Base-by-base conservation (phyloP, 805 yeast genomes). In the Danielia oregonensis region DNA sequence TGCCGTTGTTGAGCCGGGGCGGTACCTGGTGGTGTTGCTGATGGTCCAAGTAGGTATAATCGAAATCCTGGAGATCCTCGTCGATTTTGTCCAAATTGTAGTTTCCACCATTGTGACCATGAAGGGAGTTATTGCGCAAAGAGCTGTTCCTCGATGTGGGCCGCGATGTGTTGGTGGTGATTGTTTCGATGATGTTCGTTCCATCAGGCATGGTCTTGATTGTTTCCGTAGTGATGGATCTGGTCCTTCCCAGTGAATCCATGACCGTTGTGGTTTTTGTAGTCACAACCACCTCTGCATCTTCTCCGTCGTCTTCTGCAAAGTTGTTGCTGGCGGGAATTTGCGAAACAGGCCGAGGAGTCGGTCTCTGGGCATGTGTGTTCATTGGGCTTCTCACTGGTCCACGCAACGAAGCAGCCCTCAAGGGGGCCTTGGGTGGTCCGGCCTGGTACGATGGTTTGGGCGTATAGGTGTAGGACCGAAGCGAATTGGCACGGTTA, bases 171-270 rank as follows among this genome's bases (percentile, higher is more conserved):
- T 64, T 65, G 37, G 60, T 65, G 9, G 70, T 63, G 13, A 63
- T 65, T 3, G 69, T 66, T 44, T 67, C 72, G 30, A 64, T 61
- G 17, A 67, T 53, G 34, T 63, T 65, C 12, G 69, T 57, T 4
- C 73, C 73, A 40, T 67, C 72, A 6, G 72, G 61, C 42, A 71
- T 50, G 30, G 66, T 63, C 42, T 73, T 67, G 17, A 76, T 62
- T 0, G 78, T 74, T 26, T 72, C 72, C 26, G 70, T 74, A 2
- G 80, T 75, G 27, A 77, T 72, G 3, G 80, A 74, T 36, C 60
- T 66, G 0, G 82, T 76, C 26, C 79, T 63, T 0, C 82, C 82
- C 25, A 56, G 59, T 5, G 62, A 55, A 37, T 74, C 80, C 36
- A 61, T 61, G 17, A 74, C 73, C 43, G 67, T 71, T 8, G 78